phyloP scores from a whole-genome alignment of 2,329 filamentous ascomycete species.

The Septoria petroselini region DNA sequence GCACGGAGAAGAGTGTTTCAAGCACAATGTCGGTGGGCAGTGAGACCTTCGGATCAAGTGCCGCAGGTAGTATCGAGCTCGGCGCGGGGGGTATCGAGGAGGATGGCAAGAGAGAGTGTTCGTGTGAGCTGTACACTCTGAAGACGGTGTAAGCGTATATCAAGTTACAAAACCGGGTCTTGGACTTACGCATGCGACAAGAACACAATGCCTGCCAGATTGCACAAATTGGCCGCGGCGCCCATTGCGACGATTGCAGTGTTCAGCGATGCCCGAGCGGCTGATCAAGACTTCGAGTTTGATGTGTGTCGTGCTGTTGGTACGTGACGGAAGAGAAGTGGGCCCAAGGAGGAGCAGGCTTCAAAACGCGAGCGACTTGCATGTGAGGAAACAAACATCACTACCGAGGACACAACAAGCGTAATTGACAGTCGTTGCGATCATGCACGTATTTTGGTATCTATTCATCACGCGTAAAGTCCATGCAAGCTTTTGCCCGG shows the following conservation, averaged over 20 bases:
- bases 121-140: constrained; percentile 95
- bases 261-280: no score
- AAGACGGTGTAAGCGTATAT: constrained; percentile 24
- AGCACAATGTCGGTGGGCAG: constrained; percentile 83
- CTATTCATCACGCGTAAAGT: background rate
- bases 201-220: constrained; percentile 71
- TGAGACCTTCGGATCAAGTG: constrained; percentile 34
- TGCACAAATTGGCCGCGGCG: constrained; percentile 67
- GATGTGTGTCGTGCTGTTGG: no score
- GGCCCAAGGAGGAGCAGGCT: no score
- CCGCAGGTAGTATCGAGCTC: constrained; percentile 35
- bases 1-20: constrained; percentile 76
- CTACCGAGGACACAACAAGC: no score
- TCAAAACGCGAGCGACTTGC: no score
- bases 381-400: no score
- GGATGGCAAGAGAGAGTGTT: constrained; percentile 70
- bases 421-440: constrained; percentile 15
- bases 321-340: no score
- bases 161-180: background rate
- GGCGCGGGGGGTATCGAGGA: constrained; percentile 42
- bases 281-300: no score
- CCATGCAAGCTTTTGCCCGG: background rate
- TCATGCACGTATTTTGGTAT: background rate
- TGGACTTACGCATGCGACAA: constrained; percentile 78
- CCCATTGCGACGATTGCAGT: constrained; percentile 55